phyloP scores from a whole-genome alignment of 805 yeast species.

The Saturnispora serradocipensis region DNA sequence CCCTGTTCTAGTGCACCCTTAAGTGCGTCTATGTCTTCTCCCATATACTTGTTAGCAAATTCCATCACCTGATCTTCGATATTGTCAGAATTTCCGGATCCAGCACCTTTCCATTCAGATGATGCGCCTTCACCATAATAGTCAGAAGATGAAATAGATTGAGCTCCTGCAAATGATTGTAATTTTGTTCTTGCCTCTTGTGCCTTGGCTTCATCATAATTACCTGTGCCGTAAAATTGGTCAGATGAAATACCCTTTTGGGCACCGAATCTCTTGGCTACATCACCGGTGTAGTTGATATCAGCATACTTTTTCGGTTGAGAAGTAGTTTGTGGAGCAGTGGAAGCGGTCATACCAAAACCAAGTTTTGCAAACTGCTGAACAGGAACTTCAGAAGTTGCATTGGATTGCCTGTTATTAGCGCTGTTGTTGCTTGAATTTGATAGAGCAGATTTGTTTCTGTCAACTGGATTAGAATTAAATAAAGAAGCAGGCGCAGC shows the following conservation, averaged over 20 bases:
- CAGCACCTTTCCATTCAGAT: slow-evolving; percentile 11
- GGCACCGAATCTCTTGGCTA: slow-evolving; percentile 66
- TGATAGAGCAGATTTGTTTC: slow-evolving; percentile 2
- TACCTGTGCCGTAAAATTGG: slow-evolving; percentile 83
- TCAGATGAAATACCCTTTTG: slow-evolving; percentile 96
- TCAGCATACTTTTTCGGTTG: slow-evolving; percentile 24
- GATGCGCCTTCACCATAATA: slow-evolving; percentile 76
- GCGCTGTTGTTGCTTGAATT: neutral
- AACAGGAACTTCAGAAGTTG: slow-evolving; percentile 38
- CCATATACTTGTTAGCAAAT: slow-evolving; percentile 57
- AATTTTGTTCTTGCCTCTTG: slow-evolving; percentile 77
- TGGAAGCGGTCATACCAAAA: slow-evolving; percentile 76
- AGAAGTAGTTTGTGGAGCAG: slow-evolving; percentile 30
- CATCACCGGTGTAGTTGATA: slow-evolving; percentile 60
- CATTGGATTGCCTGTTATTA: neutral
- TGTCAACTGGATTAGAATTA: neutral
- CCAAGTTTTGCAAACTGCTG: slow-evolving; percentile 77
- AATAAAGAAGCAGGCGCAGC: slow-evolving; percentile 17
- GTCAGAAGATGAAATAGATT: slow-evolving; percentile 82
- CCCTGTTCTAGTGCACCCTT: slow-evolving; percentile 92
- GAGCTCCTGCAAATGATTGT: slow-evolving; percentile 75
- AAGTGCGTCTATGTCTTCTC: slow-evolving; percentile 79
- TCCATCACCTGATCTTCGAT: slow-evolving; percentile 47
- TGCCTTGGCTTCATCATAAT: slow-evolving; percentile 67
- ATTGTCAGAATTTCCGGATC: slow-evolving; percentile 26